Percentiles rank a stretch among this genome's conserved stretches.
phyloP scores from a whole-genome alignment of 73 alveolate genomes.

The Paramecium pentaurelia region DNA sequence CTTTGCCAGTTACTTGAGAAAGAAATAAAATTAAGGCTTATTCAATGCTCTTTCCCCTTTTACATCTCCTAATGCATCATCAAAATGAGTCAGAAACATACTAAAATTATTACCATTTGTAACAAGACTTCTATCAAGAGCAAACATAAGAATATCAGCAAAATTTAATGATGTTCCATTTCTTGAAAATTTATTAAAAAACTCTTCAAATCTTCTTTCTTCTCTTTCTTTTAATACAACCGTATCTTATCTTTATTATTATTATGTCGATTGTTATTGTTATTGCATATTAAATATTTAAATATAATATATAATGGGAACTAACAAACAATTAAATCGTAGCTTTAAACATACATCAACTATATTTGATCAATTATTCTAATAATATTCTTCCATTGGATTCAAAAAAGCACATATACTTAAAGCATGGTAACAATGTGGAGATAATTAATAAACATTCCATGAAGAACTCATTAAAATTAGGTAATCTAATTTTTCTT shows the following conservation, averaged over 20 bases:
- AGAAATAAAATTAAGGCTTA: constrained; percentile 52
- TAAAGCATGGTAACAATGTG: constrained; percentile 23
- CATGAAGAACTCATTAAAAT: constrained; percentile 26
- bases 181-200: constrained; percentile 32
- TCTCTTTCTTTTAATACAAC: constrained; percentile 22
- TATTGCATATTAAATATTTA: background rate
- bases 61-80: background rate
- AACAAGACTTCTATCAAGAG: constrained; percentile 13
- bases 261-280: background rate
- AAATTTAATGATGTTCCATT: background rate
- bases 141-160: background rate
- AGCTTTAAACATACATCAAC: background rate
- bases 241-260: constrained; percentile 9
- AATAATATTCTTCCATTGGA: background rate
- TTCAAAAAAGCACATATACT: background rate
- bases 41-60: constrained; percentile 40
- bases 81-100: background rate
- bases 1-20: constrained; percentile 49
- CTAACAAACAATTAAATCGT: background rate
- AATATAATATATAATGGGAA: background rate
- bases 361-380: background rate
- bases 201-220: constrained; percentile 42
- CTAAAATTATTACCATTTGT: background rate
- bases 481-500: background rate
- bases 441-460: background rate